Base-by-base conservation (phyloP, 805 yeast genomes). In the Saturnispora gosingensis region DNA sequence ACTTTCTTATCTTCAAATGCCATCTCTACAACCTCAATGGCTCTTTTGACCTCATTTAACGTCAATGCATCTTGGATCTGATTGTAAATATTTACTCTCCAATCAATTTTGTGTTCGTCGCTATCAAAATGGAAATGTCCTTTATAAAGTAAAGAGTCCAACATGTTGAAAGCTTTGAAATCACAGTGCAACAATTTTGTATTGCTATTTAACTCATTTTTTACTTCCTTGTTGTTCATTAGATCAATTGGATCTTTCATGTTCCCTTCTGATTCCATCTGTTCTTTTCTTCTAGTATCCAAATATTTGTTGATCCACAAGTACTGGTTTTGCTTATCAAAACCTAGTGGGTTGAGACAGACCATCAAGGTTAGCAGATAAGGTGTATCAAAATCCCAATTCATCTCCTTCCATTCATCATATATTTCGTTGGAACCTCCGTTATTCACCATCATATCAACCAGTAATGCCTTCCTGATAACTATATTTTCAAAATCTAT, bases 341-440 rank as follows among this genome's bases (percentile, higher is more conserved):
- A 11, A 8, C 35, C 43, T 6, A 15, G 43, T 3, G 47, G 46
- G 22, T 49, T 49, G 22, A 49, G 34, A 4, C 43, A 38, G 3
- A 49, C 32, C 42, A 49, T 36, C 13, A 49, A 16, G 5, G 28
- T n/a, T 27, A 49, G 9, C n/a, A 49, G 18, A 34, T 27, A 32
- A 2, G 43, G 43, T 13, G 47, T 43, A 27, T 49, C 47, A 11
- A 22, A 16, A 22, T 49, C 51, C 47, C 47, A 49, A 6, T 25
- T n/a, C 10, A 43, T 5, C 4, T 35, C 9, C 8, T 35, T 34
- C 46, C 46, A 43, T 13, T 15, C 22, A 11, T 43, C 25, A 13
- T 22, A 40, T 9, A 43, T 13, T n/a, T 43, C 13, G 5, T 25
- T 27, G 8, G 16, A 13, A 24, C 15, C 27, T 5, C 28, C 30